Base-by-base conservation (phyloP, 2,329 filamentous ascomycete species). In the Cadophora sp. region DNA sequence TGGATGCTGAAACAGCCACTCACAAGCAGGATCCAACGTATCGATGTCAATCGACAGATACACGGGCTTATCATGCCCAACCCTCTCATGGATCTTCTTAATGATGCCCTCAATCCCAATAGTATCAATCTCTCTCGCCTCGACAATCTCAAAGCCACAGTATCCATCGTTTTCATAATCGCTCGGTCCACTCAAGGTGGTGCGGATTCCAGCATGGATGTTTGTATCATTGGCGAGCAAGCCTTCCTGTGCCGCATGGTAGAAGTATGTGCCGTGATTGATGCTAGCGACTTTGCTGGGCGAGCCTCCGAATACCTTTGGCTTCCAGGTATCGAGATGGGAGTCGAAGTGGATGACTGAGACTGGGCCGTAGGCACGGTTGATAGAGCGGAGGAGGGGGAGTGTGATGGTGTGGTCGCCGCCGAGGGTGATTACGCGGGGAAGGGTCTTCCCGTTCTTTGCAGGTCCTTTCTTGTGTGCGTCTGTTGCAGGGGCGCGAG, bases 251-350 rank as follows among this genome's bases (percentile, higher is more conserved):
- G 90, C 81, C 0, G 92, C 93, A 77, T 95, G 92, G 81, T 91
- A 96, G 81, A 97, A 97, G 82, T 96, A 96, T 1, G 92, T 96
- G 51, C 93, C 93, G 81, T 96, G 92, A 81, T 96, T 97, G 81
- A 97, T 90, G 71, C 85, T 85, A 24, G 93, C 92, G 48, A 89
- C 87, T 69, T 94, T 86, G 31, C 88, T 91, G 0, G 93, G 92
- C 0, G 91, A 89, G 34, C 92, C 93, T 64, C 93, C 93, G 74
- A 97, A 97, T 29, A 96, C 93, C 78, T 95, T 95, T 53, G 93
- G 93, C 68, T 87, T 88, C 92, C 92, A 92, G 3, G 90, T 92
- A 75, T 92, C 91, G 74, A 89, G 80, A 74, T 89, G 87, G 64
- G 84, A 87, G 76, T 89, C 87, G 65, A 89, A 89, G 74, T 89